Evolutionary conservation across 306 rosid species (phyloP).

Genomic region (Pachyrhizus erosus): DNA sequence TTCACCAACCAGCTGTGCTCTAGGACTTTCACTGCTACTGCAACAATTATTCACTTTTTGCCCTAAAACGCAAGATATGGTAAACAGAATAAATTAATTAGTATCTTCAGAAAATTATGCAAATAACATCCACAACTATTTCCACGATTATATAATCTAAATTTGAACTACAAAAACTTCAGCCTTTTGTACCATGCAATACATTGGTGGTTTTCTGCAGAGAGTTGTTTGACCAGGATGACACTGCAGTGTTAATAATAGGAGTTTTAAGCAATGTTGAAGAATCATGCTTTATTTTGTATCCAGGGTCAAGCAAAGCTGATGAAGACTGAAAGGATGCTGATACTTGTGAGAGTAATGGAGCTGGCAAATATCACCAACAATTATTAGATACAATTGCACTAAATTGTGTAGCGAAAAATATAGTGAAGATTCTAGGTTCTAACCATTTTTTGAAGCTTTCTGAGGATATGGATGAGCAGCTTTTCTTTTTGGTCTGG

Average conservation of each 20-base stretch:
- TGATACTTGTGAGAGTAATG: conserved; percentile 58
- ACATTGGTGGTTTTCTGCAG: conserved; percentile 59
- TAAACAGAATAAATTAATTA: conserved; percentile 24
- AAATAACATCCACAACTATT: conserved; percentile 9
- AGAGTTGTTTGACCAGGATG: conserved; percentile 68
- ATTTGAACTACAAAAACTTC: conserved; percentile 7
- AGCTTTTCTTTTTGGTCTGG: conserved; percentile 96
- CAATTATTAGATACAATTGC: conserved; percentile 43
- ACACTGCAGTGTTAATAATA: conserved; percentile 50
- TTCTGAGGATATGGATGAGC: conserved; percentile 98
- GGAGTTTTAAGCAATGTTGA: conserved; percentile 64
- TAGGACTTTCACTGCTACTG: conserved; percentile 76
- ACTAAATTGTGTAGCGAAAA: background rate
- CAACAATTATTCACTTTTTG: conserved; percentile 73
- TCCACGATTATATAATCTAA: background rate
- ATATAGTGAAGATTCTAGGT: conserved; percentile 1
- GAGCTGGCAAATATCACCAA: conserved; percentile 54
- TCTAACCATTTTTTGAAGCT: conserved; percentile 81
- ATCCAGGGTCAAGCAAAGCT: conserved; percentile 72
- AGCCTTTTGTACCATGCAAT: conserved; percentile 58
- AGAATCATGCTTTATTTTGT: conserved; percentile 62
- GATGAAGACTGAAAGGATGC: conserved; percentile 76
- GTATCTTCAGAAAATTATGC: conserved; percentile 8
- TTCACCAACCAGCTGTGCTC: conserved; percentile 56
- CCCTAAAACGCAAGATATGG: conserved; percentile 47